These are phyloP conservation scores for Penicillium olsonii DNA, from an alignment of 2,329 filamentous ascomycete species.

Conservation along the genomic window DNA sequence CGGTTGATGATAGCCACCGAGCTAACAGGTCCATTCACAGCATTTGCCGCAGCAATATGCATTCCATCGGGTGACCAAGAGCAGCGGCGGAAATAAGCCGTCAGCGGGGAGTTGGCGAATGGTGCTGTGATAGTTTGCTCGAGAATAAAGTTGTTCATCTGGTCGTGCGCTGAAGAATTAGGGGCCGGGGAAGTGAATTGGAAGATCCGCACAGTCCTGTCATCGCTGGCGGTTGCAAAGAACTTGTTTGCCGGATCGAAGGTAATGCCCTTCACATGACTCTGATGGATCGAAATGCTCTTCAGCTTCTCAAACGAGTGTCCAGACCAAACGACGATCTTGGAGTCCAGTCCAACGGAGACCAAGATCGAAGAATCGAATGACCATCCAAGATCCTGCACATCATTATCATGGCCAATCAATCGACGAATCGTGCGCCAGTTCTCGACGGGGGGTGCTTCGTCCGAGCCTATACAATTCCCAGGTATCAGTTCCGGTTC, in stretches of 20 bases:
- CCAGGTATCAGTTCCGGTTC: constrained; percentile 4
- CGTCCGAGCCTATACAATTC: constrained; percentile 66
- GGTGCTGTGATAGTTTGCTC: constrained; percentile 88
- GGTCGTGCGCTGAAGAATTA: constrained; percentile 91
- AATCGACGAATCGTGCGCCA: constrained; percentile 94
- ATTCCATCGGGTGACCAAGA: constrained; percentile 98
- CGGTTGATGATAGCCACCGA: constrained; percentile 95
- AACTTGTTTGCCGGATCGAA: constrained; percentile 99
- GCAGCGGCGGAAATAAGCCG: constrained; percentile 93
- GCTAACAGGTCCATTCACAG: constrained; percentile 94
- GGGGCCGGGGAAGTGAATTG: constrained; percentile 87
- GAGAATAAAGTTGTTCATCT: constrained; percentile 93
- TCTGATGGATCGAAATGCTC: constrained; percentile 87
- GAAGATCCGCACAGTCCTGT: constrained; percentile 95
- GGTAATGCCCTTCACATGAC: constrained; percentile 97
- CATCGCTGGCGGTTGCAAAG: constrained; percentile 96
- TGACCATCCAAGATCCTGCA: constrained; percentile 97
- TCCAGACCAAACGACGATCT: constrained; percentile 97
- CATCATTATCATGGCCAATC: constrained; percentile 97
- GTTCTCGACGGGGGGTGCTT: constrained; percentile 91
- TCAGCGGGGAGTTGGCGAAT: constrained; percentile 88
- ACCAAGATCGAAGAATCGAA: constrained; percentile 93
- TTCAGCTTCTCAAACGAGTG: constrained; percentile 98
- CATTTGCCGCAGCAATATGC: constrained; percentile 95
- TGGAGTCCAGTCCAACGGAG: constrained; percentile 94